These are phyloP conservation scores for Mycena leptocephala DNA, from an alignment of 768 basidiomycete genomes.

Conservation along the genomic window DNA sequence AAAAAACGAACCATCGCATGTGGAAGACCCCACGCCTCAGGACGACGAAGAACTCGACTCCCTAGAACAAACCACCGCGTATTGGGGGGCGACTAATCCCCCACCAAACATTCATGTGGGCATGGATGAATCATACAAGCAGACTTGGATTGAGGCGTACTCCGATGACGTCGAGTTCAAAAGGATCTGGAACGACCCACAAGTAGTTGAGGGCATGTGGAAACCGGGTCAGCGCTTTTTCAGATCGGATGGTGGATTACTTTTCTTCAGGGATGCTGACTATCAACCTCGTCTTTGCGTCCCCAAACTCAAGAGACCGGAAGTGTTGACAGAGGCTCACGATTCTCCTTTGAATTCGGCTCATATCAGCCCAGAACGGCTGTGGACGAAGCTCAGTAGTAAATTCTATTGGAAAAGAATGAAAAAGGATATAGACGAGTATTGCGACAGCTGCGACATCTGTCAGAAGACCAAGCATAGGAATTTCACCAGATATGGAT, in stretches of 20 bases:
- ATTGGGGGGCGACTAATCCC: not conserved
- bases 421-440: not conserved
- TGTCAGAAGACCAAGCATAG: not conserved
- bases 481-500: conserved; percentile 5
- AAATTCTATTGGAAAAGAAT: not conserved
- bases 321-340: conserved; percentile 12
- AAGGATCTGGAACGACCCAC: not conserved
- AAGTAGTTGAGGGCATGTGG: not conserved
- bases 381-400: not conserved
- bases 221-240: conserved; percentile 22
- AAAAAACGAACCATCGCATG: no score
- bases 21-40: no score
- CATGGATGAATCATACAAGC: not conserved
- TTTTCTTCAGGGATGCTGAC: conserved; percentile 35
- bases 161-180: not conserved
- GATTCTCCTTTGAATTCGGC: conserved; percentile 19
- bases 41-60: not conserved
- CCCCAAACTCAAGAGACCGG: not conserved
- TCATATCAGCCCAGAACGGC: conserved; percentile 3
- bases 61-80: not conserved
- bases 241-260: conserved; percentile 20
- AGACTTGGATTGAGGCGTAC: not conserved
- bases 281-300: conserved; percentile 32
- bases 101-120: not conserved
- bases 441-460: not conserved